Evolutionary conservation across 1,139 yeast species (phyloP).

Genomic region (Kurtzmaniella quercitrusa): DNA sequence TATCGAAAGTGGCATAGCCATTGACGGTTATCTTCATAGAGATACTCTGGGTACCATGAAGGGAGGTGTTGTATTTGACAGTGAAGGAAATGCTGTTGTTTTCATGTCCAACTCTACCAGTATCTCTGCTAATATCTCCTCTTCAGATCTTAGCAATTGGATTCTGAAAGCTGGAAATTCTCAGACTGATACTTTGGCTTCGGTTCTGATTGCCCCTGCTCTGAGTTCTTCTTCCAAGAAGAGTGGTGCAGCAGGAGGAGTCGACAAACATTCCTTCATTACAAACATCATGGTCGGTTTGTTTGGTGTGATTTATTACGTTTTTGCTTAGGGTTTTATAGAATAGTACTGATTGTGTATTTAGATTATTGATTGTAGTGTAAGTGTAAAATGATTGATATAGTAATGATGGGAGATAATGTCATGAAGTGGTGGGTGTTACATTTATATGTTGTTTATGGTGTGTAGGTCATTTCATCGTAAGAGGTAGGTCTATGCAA

Average conservation of each 20-base stretch:
- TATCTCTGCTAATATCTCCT: slow-evolving; percentile 36
- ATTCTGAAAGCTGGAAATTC: slow-evolving; percentile 20
- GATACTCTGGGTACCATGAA: slow-evolving; percentile 44
- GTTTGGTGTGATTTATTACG: slow-evolving; percentile 1
- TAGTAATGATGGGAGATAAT: too few relatives aligned
- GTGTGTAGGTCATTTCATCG: not conserved
- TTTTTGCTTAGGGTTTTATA: slow-evolving; percentile 1
- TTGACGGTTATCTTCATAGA: slow-evolving; percentile 56
- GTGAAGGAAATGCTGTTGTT: slow-evolving; percentile 55
- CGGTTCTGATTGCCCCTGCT: slow-evolving; percentile 19
- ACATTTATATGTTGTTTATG: too few relatives aligned
- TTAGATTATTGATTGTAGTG: too few relatives aligned
- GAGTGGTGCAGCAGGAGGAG: slow-evolving; percentile 14
- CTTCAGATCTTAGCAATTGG: slow-evolving; percentile 33
- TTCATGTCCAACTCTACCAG: slow-evolving; percentile 56
- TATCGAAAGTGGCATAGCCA: slow-evolving; percentile 55
- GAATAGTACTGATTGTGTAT: too few relatives aligned
- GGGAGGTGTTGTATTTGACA: slow-evolving; percentile 70
- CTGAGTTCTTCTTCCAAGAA: slow-evolving; percentile 19
- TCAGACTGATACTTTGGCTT: slow-evolving; percentile 19
- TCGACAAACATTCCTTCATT: not conserved
- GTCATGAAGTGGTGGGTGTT: too few relatives aligned
- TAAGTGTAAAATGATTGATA: too few relatives aligned
- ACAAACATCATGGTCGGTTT: not conserved
- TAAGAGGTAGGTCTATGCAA: not conserved